Evolutionary conservation across 2,329 filamentous ascomycete genomes (phyloP), one percentile per base, ranked within the genome.

Genomic region (Rhynchosporium agropyri): DNA sequence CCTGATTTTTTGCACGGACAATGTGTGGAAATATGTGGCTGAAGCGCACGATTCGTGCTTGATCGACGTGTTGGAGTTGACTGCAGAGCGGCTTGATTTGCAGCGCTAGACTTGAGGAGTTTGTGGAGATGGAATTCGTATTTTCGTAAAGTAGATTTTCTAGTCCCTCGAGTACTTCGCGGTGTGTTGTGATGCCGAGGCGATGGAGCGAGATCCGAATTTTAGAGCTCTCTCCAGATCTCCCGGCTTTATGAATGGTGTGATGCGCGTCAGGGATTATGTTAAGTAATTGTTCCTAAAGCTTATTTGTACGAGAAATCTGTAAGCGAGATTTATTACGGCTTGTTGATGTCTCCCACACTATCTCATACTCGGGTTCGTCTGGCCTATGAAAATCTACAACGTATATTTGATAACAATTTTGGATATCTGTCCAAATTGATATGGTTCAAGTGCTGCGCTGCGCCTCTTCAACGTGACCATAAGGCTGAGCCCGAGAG

Each of bases 211-310:
- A 33, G 48, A 31, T 10, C 48, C 29, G 28, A 50, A 33, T 31
- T 31, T 8, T 33, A 31, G 33, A 33, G 10, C 15, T 50, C 48
- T 36, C 33, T 36, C 33, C 33, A 36, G 48, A 50, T 50, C 48
- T 50, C 29, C 48, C 33, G 33, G 33, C 33, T 36, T 36, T 36
- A 36, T 36, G 9, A 36, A 36, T 5, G 6, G 33, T 54, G 15
- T 42, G 51, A 54, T 54, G 38, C 38, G 36, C 51, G 36, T 15
- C 51, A 54, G 51, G 51, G 50, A 36, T 36, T 10, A 36, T 36
- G 36, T 54, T 28, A 26, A 38, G n/a, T 40, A 20, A 10, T 42
- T 54, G 26, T 40, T 28, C 13, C n/a, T n/a, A 54, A 54, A 54
- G 51, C 51, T 54, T 54, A 40, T 29, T 54, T 54, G 12, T 33